phyloP scores from a whole-genome alignment of 148 eudicot genomes.

The Chenopodium formosanum region DNA sequence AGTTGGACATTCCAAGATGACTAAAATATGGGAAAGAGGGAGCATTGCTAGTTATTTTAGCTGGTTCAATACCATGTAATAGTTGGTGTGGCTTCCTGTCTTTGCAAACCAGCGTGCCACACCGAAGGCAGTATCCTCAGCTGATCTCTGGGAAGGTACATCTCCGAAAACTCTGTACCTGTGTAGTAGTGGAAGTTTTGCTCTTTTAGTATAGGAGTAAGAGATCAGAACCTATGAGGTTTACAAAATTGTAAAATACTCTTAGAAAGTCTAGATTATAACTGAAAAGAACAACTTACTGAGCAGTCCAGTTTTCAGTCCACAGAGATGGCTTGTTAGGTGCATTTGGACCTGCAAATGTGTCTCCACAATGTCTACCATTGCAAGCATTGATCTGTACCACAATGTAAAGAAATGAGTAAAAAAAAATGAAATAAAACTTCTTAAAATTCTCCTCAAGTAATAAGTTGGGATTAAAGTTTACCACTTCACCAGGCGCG shows the following conservation, averaged over 20 bases:
- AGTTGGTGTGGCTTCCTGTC: slow-evolving; percentile 74
- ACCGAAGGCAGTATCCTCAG: slow-evolving; percentile 71
- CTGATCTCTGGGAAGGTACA: slow-evolving; percentile 78
- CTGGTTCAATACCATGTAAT: slow-evolving; percentile 67
- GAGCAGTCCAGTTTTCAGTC: slow-evolving; percentile 99
- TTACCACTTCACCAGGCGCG: slow-evolving; percentile 71
- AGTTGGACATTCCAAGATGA: background rate
- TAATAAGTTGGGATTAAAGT: background rate
- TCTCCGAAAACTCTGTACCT: slow-evolving; percentile 84
- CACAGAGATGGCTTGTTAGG: slow-evolving; percentile 77
- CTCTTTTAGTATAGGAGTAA: background rate
- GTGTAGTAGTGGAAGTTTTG: background rate
- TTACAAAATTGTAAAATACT: too few relatives aligned
- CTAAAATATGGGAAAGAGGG: background rate
- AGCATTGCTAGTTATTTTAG: background rate
- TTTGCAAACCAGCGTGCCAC: slow-evolving; percentile 77
- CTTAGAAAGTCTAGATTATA: too few relatives aligned
- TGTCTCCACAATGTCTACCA: slow-evolving; percentile 90
- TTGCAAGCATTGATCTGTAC: slow-evolving; percentile 82
- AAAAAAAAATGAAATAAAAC: too few relatives aligned
- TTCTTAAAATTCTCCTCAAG: too few relatives aligned
- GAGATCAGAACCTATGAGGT: background rate
- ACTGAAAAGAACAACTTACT: slow-evolving; percentile 45
- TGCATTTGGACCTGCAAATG: slow-evolving; percentile 72
- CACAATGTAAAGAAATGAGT: background rate